Evolutionary conservation across 148 eudicot species (phyloP).

Genomic region (Nepenthes mirabilis): DNA sequence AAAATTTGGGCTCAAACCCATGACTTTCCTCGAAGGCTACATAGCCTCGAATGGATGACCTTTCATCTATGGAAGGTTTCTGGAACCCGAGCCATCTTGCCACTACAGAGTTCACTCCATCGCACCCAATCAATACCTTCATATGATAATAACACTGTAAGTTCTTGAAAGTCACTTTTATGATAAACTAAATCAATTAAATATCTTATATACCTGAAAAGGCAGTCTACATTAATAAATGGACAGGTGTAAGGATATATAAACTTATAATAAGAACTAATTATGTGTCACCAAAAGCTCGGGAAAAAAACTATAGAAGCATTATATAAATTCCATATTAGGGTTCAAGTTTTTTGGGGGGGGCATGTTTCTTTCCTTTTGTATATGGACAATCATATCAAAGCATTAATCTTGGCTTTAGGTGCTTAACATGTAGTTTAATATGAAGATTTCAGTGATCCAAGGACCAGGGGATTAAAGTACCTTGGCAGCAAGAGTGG

Average conservation of each 20-base stretch:
- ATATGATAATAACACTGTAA: background rate
- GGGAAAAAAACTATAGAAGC: background rate
- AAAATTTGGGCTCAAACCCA: conserved; percentile 31
- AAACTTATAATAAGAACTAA: background rate
- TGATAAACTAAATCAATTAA: background rate
- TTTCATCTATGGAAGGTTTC: conserved; percentile 23
- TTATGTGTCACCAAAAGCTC: background rate
- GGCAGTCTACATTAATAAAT: too few species aligned
- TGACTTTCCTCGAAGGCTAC: conserved; percentile 27
- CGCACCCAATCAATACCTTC: conserved; percentile 50
- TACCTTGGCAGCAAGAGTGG: conserved; percentile 15
- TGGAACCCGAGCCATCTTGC: conserved; percentile 38
- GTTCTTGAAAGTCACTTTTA: too few species aligned
- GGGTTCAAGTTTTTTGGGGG: background rate
- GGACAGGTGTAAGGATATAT: background rate
- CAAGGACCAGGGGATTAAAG: background rate
- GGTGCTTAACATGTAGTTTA: too few species aligned
- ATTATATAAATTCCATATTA: background rate
- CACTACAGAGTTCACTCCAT: conserved; percentile 53
- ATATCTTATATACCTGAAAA: too few species aligned
- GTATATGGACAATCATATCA: background rate
- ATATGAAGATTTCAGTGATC: too few species aligned
- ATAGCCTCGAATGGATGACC: conserved; percentile 31
- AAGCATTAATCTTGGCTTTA: background rate
- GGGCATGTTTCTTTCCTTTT: too few species aligned